phyloP scores from a whole-genome alignment of 345 rosid genomes.

The Arabidopsis suecica region DNA sequence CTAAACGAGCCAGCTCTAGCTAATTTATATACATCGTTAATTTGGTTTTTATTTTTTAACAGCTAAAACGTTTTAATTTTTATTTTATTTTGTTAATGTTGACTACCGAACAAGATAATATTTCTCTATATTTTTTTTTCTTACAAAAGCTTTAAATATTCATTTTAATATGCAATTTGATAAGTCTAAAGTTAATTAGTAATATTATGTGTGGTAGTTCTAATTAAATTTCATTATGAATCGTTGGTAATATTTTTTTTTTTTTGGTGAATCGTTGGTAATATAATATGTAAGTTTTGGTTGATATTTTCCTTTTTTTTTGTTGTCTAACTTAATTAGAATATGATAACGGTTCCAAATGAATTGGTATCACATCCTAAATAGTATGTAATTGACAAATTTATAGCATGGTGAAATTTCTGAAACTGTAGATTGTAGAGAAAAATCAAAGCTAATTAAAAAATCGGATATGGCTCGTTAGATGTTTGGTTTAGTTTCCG shows the following conservation, averaged over 20 bases:
- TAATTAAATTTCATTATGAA: not conserved
- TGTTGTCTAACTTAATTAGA: too few species aligned
- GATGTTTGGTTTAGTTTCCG: not conserved
- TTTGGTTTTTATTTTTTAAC: not conserved
- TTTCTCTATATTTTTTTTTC: too few species aligned
- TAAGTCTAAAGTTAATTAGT: not conserved
- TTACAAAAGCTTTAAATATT: not conserved
- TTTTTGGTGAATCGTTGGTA: too few species aligned
- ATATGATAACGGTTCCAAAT: conserved; percentile 11
- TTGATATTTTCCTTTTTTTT: too few species aligned
- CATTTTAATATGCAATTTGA: not conserved
- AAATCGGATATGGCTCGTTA: not conserved
- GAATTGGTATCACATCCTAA: not conserved
- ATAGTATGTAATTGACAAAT: not conserved
- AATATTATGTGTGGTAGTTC: not conserved
- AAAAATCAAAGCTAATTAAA: conserved; percentile 14
- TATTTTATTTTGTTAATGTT: not conserved
- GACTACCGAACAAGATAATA: too few species aligned
- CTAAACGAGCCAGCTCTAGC: conserved; percentile 20
- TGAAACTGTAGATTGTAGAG: conserved; percentile 1
- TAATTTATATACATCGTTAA: conserved; percentile 7
- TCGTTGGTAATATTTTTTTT: not conserved
- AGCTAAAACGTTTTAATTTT: not conserved
- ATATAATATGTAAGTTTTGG: too few species aligned
- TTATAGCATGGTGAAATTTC: not conserved